Evolutionary conservation across 768 basidiomycete genomes (phyloP), one percentile per base, ranked within the genome.

Genomic region (Rhizopogon rudus): DNA sequence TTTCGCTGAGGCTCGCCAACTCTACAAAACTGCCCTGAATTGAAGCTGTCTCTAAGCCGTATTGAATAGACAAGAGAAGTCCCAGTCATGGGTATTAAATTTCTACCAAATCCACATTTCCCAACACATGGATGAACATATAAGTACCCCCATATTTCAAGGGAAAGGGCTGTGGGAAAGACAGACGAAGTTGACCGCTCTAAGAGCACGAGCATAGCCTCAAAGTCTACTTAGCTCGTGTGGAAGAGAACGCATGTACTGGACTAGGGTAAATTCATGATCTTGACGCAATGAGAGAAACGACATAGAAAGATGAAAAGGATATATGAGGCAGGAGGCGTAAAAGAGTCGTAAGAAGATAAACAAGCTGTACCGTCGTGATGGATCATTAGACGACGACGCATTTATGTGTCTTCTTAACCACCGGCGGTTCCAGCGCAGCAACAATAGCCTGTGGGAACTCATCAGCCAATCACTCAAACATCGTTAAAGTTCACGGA

Each of bases 391-490:
- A 98, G 70, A 93, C 81, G 70, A 98, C 81, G 71, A 91, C 79
- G 82, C 95, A 98, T 72, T 81, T 86, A 64, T 65, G 74, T 75
- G 70, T 83, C 78, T 81, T 85, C 77, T 85, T 97, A 69, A 91
- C 80, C 60, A 96, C 87, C 62, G 97, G 97, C 50, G 97, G 97
- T 71, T 99, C 96, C 60, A 98, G 85, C 10, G 96, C 97, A 65
- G 96, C 96, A 57, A 98, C 97, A 66, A 99, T 98, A 52, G 97
- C 97, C 94, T 94, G 69, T 40, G 56, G 31, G 57, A 28, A 48
- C 22, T 52, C 57, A 63, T 55, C 20, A 48, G 16, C 44, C 29
- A 59, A 9, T 6, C 44, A 55, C 13, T 31, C 40, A 6, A 22
- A 42, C 50, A 49, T 49, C 50, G 28, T 31, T 44, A 43, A 52